phyloP scores from a whole-genome alignment of 1,284 basidiomycete genomes.

The Trichosporon inkin region DNA sequence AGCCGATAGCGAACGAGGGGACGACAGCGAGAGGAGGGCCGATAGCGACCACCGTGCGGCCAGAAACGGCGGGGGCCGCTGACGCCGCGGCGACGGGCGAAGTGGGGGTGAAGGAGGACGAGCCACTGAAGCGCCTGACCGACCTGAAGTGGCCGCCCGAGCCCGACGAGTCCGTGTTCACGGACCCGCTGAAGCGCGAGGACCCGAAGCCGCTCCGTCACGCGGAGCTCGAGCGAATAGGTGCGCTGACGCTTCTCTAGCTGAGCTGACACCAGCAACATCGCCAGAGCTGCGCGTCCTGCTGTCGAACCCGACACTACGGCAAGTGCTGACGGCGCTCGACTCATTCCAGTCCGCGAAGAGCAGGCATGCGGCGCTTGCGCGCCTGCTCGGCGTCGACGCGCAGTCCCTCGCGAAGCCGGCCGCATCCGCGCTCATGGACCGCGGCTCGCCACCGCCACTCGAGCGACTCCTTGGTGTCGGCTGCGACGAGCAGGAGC shows the following conservation, averaged over 20 bases:
- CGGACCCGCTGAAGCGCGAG: conserved; percentile 43
- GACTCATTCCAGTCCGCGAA: conserved; percentile 25
- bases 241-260: conserved; percentile 24
- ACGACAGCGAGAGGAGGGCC: background rate
- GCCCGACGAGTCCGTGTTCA: conserved; percentile 41
- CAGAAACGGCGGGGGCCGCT: too few species aligned
- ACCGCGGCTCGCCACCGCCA: conserved; percentile 38
- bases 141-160: conserved; percentile 46
- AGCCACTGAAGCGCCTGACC: conserved; percentile 29
- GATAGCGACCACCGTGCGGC: too few species aligned
- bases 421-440: conserved; percentile 24
- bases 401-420: conserved; percentile 29
- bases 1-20: background rate
- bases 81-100: too few species aligned
- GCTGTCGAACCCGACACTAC: conserved; percentile 32
- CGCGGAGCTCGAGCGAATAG: conserved; percentile 45
- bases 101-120: background rate
- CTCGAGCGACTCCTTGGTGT: conserved; percentile 32
- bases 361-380: conserved; percentile 28
- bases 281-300: conserved; percentile 35
- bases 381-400: conserved; percentile 39
- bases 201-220: conserved; percentile 46
- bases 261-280: conserved; percentile 32
- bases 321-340: conserved; percentile 34
- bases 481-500: background rate